phyloP scores from a whole-genome alignment of 306 rosid genomes.

The Lotus japonicus region DNA sequence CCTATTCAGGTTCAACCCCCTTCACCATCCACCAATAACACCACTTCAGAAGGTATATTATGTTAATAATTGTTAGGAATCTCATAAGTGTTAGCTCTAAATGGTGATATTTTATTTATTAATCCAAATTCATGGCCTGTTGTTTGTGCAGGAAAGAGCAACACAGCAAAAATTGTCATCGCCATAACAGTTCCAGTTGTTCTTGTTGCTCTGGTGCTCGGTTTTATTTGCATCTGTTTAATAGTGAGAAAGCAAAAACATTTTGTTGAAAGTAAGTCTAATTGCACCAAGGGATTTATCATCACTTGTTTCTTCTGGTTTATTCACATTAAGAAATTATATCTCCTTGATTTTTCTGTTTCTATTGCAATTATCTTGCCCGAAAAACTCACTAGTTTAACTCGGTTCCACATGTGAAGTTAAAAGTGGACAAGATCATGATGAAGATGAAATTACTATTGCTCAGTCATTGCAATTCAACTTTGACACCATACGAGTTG shows the following conservation, averaged over 20 bases:
- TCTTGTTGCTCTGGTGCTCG: neutral
- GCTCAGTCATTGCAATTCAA: slow-evolving; percentile 9
- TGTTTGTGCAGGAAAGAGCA: neutral
- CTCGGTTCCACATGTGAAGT: neutral
- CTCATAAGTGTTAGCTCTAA: too few species aligned
- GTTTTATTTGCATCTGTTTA: neutral
- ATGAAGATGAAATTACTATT: slow-evolving; percentile 9
- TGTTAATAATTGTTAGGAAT: too few species aligned
- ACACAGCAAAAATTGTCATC: neutral
- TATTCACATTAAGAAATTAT: too few species aligned
- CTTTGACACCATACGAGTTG: slow-evolving; percentile 14
- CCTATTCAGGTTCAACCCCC: neutral
- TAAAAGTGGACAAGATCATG: neutral
- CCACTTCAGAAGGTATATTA: neutral
- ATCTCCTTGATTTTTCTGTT: too few species aligned
- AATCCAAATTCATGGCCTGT: neutral
- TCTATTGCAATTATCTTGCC: neutral
- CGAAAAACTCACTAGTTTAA: neutral
- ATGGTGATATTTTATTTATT: neutral
- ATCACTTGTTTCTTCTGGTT: too few species aligned
- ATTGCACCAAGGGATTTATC: neutral
- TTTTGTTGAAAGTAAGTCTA: neutral
- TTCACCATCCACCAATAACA: neutral
- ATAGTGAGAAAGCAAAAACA: neutral
- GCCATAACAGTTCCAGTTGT: neutral